Conservation (phyloP, 1,284 basidiomycete genomes). For the Rhodotorula sp. region DNA sequence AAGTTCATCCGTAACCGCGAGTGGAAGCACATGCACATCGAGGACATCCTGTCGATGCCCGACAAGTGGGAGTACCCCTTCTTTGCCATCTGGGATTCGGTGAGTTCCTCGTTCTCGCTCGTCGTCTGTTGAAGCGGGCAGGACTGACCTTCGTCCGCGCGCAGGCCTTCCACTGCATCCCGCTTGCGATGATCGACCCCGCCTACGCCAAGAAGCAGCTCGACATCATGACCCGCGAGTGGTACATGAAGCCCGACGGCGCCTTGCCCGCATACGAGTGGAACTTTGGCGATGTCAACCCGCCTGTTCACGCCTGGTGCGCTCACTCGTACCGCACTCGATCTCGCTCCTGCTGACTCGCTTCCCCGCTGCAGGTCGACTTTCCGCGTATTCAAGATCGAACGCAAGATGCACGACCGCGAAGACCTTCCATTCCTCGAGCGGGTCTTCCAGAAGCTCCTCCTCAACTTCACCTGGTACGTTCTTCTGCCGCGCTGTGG, state of each 20-base stretch:
- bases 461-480: slow-evolving; percentile 93
- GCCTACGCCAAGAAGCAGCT: slow-evolving; percentile 96
- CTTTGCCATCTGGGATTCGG: slow-evolving; percentile 32
- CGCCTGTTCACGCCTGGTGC: slow-evolving; percentile 87
- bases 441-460: slow-evolving; percentile 94
- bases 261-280: slow-evolving; percentile 98
- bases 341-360: slow-evolving; percentile 5
- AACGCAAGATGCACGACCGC: slow-evolving; percentile 85
- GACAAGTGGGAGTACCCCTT: slow-evolving; percentile 85
- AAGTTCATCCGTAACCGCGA: slow-evolving; percentile 85
- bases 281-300: slow-evolving; percentile 97
- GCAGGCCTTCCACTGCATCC: slow-evolving; percentile 92
- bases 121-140: not conserved
- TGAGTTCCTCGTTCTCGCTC: not conserved
- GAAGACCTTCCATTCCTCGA: slow-evolving; percentile 93
- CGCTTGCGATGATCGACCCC: slow-evolving; percentile 91
- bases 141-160: slow-evolving; percentile 30
- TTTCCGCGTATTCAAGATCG: slow-evolving; percentile 96
- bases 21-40: slow-evolving; percentile 92
- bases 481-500: slow-evolving; percentile 33
- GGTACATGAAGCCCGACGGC: slow-evolving; percentile 97
- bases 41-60: slow-evolving; percentile 96
- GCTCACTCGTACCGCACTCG: slow-evolving; percentile 41
- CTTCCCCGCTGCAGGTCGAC: slow-evolving; percentile 58
- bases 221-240: slow-evolving; percentile 91